Conservation (phyloP, 1,139 yeast species). For the Pichia sp. region DNA sequence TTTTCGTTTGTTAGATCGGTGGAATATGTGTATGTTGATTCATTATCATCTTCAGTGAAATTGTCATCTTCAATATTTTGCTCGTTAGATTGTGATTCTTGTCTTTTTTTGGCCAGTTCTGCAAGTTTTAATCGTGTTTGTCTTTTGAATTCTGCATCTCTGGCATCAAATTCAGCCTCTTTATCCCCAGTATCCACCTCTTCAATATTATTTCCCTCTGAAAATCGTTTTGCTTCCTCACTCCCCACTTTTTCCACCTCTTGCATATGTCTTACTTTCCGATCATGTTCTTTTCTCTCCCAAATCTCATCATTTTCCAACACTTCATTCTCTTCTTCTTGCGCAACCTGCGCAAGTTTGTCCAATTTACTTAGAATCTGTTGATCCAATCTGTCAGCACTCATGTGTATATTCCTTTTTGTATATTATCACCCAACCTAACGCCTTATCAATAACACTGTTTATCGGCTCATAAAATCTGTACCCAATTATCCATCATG, state of each 20-base stretch:
- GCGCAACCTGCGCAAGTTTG: not conserved
- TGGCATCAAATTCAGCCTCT: not conserved
- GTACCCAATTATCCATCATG: no score
- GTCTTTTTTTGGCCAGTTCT: slow-evolving; percentile 8
- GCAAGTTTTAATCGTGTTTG: slow-evolving; percentile 2
- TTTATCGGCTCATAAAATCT: no score
- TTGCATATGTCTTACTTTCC: slow-evolving; percentile 1
- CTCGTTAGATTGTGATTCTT: not conserved
- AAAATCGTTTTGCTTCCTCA: not conserved
- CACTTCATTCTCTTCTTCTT: slow-evolving; percentile 5
- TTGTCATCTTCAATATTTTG: slow-evolving; percentile 8
- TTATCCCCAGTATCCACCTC: not conserved
- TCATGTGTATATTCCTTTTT: no score
- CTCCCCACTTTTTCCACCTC: not conserved
- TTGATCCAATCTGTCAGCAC: not conserved
- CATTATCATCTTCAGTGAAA: slow-evolving; percentile 10
- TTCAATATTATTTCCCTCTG: not conserved
- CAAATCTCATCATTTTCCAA: slow-evolving; percentile 7
- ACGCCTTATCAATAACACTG: no score
- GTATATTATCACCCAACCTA: no score
- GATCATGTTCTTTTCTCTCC: slow-evolving; percentile 3
- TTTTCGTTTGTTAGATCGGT: not conserved
- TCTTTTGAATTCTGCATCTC: not conserved
- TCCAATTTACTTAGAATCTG: slow-evolving; percentile 3
- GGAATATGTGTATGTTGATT: slow-evolving; percentile 27